phyloP scores from a whole-genome alignment of 164 flowering plant genomes.

The Platanus orientalis region DNA sequence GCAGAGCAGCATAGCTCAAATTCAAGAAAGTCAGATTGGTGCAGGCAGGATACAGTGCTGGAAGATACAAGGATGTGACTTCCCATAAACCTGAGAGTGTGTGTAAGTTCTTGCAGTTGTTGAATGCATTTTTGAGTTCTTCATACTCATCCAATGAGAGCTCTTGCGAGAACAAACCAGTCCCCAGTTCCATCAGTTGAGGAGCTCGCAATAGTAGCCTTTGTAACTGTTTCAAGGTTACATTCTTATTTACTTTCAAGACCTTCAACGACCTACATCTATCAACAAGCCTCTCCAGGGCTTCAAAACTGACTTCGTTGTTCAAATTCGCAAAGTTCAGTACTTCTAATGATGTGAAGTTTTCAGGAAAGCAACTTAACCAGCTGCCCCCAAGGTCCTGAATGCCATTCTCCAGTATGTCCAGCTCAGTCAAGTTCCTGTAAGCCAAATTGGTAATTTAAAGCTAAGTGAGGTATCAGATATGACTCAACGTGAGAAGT shows the following conservation, averaged over 20 bases:
- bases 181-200: constrained; percentile 59
- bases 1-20: constrained; percentile 54
- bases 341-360: constrained; percentile 57
- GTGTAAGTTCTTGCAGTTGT: constrained; percentile 42
- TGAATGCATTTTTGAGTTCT: constrained; percentile 47
- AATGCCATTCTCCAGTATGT: constrained; percentile 54
- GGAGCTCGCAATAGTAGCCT: constrained; percentile 58
- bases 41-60: constrained; percentile 53
- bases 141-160: constrained; percentile 29
- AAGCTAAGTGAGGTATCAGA: not conserved
- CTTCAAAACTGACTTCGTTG: constrained; percentile 21
- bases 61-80: constrained; percentile 43
- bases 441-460: constrained; percentile 2
- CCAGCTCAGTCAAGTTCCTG: constrained; percentile 61
- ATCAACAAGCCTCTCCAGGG: constrained; percentile 55
- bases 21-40: constrained; percentile 61
- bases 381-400: constrained; percentile 53
- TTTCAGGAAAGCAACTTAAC: constrained; percentile 79
- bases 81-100: constrained; percentile 76
- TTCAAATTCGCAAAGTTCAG: constrained; percentile 54
- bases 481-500: not conserved
- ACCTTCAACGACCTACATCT: constrained; percentile 63
- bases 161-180: constrained; percentile 64
- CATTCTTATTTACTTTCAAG: constrained; percentile 51
- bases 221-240: constrained; percentile 52